Base-by-base conservation (phyloP, 2,329 filamentous ascomycete genomes). In the Fusarium sp. region DNA sequence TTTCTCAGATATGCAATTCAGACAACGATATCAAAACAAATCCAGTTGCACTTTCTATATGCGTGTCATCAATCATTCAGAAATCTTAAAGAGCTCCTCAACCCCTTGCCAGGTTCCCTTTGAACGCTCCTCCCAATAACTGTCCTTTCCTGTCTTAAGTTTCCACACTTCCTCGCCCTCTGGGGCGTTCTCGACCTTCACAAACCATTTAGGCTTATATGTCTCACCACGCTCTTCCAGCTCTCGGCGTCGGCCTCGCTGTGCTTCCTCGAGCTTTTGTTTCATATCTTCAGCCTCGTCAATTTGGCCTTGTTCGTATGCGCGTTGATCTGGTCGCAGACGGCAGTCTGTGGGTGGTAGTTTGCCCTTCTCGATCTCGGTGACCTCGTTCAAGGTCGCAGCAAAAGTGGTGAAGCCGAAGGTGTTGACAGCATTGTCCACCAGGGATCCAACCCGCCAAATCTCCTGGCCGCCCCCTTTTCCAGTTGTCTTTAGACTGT, bases 341-440 rank as follows among this genome's bases (percentile, higher is more conserved):
- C 96, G 85, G 34, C 88, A 91, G 80, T 99, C 96, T 0, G 95
- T 98, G 0, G 88, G 86, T 5, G 96, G 90, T 16, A 97, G 80
- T 61, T 88, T 89, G 6, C 84, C 88, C 60, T 89, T 83, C 78
- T 99, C 96, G 8, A 97, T 83, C 0, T 86, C 74, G 0, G 96
- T 98, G 64, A 97, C 85, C 79, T 99, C 93, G 74, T 99, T 99
- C 44, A 99, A 85, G 3, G 86, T 81, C 0, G 93, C 94, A 0
- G 94, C 94, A 76, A 98, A 99, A 1, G 86, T 83, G 0, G 96
- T 97, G 76, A 97, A 86, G 6, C 96, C 96, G 79, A 97, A 99
- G 36, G 92, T 91, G 73, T 91, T 91, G 2, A 89, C 81, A 0
- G 94, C 87, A 61, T 95, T 91, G 7, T 93, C 89, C 7, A 97